phyloP scores from a whole-genome alignment of 2,329 filamentous ascomycete species.

The Diaporthe ampelina region DNA sequence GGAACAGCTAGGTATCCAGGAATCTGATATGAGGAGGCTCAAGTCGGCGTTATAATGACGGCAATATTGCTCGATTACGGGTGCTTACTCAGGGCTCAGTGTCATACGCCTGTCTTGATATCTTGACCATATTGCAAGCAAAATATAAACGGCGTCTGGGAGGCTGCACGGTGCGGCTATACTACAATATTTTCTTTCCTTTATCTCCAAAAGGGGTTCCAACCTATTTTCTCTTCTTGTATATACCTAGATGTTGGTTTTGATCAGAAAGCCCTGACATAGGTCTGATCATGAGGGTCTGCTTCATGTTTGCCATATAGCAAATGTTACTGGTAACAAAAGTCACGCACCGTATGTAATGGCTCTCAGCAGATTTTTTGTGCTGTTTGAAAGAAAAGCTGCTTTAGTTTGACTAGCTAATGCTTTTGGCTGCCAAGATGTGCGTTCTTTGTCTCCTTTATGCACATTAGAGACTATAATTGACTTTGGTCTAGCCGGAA shows the following conservation, averaged over 20 bases:
- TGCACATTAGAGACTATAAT: not conserved
- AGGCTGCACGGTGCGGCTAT: not conserved
- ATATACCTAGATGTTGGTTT: not conserved
- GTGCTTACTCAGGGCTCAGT: not conserved
- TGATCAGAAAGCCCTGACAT: not conserved
- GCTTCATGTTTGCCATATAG: not conserved
- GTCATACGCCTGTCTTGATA: not conserved
- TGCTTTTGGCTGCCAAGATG: not conserved
- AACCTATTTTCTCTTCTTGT: not conserved
- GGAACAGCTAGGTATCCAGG: not conserved
- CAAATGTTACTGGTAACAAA: not conserved
- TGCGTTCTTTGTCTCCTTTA: not conserved
- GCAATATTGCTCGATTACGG: not conserved
- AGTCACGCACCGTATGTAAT: not conserved
- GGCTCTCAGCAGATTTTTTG: not conserved
- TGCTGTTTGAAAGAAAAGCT: not conserved
- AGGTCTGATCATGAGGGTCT: slow-evolving; percentile 7
- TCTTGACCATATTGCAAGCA: not conserved
- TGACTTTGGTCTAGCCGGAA: not conserved
- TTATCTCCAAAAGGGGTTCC: not conserved
- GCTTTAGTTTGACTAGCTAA: not conserved
- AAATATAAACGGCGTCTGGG: not conserved
- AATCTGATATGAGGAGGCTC: not conserved
- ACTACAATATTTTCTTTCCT: not conserved
- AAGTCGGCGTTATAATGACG: not conserved